Evolutionary conservation across 441 rosid genomes (phyloP).

Genomic region (Macaranga tanarius): DNA sequence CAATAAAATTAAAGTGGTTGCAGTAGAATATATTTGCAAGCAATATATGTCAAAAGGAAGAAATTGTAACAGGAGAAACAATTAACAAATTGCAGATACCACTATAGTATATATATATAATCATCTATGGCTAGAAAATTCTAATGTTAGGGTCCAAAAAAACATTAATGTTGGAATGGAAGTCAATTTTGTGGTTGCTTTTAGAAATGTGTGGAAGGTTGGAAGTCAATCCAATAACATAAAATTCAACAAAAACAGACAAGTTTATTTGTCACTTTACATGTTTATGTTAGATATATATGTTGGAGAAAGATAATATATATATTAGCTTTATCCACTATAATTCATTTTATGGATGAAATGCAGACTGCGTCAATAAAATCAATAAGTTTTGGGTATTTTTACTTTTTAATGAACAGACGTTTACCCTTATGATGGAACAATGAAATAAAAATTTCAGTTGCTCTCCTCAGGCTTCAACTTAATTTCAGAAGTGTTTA

Average conservation of each 20-base stretch:
- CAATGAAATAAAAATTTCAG: too few relatives aligned
- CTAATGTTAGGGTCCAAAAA: not conserved
- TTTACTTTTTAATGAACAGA: too few relatives aligned
- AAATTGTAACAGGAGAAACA: not conserved
- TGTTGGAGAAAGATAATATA: too few relatives aligned
- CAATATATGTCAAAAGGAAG: constrained; percentile 1
- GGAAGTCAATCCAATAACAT: constrained; percentile 17
- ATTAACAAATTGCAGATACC: not conserved
- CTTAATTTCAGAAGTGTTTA: too few relatives aligned
- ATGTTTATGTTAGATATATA: too few relatives aligned
- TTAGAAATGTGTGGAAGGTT: constrained; percentile 4
- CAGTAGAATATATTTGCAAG: not conserved
- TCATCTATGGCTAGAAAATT: not conserved
- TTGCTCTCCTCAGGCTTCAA: too few relatives aligned
- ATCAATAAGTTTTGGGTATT: too few relatives aligned
- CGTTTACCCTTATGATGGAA: too few relatives aligned
- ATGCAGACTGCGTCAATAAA: too few relatives aligned
- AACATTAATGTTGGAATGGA: not conserved
- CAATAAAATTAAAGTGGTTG: not conserved
- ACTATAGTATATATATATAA: too few relatives aligned
- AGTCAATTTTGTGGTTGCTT: constrained; percentile 1
- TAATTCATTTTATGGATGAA: too few relatives aligned
- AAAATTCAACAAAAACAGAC: constrained; percentile 14
- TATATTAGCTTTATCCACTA: too few relatives aligned
- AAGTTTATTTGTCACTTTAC: not conserved